Evolutionary conservation across 768 basidiomycete genomes (phyloP), one percentile per base, ranked within the genome.

Genomic region (Kwoniella bestiolae): DNA sequence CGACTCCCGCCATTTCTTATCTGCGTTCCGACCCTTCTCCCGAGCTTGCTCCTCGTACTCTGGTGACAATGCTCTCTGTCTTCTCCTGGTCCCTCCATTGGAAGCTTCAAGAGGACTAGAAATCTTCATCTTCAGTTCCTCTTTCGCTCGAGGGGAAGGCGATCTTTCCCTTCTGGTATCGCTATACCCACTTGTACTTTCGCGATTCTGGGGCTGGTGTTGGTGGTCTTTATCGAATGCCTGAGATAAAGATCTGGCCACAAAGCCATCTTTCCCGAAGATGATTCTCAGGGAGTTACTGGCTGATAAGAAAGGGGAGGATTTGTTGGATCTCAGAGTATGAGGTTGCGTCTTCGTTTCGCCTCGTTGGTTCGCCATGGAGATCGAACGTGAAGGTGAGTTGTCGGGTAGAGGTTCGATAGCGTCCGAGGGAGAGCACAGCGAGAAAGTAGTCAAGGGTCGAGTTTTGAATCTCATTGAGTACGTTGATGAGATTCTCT

Each of bases 351-450:
- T 12, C 1, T 11, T 11, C 8, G 35, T 38, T 16, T 38, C 12
- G 18, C 35, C 35, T 3, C n/a, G n/a, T n/a, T 38, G 11, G 4
- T 5, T 38, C 3, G 11, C 35, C 35, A 41, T 41, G 2, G 1
- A 11, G 4, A 41, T 2, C 11, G n/a, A 4, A 0, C 23, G 11
- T 8, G 8, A 26, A 21, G 60, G 53, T 28, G 60, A 51, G 21
- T 38, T 51, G 25, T 4, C 11, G 1, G 66, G 73, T 1, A 75
- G 41, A 5, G 73, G 70, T 18, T 75, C 73, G 35, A 75, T 70
- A 2, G 70, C 73, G 29, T 68, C 67, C 3, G 68, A 51, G 14
- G 73, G 73, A 11, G 70, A 72, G 47, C 73, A 75, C 4, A 75
- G 35, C 3, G 66, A 63, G 64, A 70, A 46, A 2, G 69, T 57